A percentile compares a stretch with the other conserved stretches of the same genome.
These are phyloP conservation scores for Arthroderma sp. DNA, from an alignment of 2,329 filamentous ascomycete species.

Conservation along the genomic window DNA sequence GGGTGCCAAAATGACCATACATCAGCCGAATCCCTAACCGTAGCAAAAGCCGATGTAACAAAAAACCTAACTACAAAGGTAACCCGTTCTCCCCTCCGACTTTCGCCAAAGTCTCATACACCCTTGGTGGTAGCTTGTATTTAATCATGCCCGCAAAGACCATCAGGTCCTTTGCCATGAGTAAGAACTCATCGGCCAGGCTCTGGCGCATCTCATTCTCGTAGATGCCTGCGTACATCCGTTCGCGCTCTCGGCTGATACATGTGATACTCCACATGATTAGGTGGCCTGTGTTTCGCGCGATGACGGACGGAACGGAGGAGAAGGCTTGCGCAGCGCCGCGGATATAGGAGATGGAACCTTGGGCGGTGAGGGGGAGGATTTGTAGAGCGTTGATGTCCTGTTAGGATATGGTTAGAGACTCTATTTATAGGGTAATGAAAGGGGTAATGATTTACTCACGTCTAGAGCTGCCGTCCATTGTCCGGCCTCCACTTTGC, in stretches of 20 bases:
- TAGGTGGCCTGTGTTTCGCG: conserved; percentile 78
- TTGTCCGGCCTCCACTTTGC: conserved; percentile 42
- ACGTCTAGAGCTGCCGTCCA: conserved; percentile 53
- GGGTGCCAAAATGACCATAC: no score
- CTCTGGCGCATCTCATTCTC: conserved; percentile 38
- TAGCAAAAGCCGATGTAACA: background rate
- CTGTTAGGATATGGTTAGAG: conserved; percentile 27
- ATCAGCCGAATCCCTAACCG: no score
- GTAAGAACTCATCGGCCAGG: conserved; percentile 57
- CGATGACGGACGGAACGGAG: conserved; percentile 62
- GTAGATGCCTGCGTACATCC: conserved; percentile 57
- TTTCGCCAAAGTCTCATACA: conserved; percentile 78
- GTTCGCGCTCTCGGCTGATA: conserved; percentile 64
- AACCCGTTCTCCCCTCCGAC: conserved; percentile 54
- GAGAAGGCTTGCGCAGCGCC: conserved; percentile 69
- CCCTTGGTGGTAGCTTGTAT: conserved; percentile 72
- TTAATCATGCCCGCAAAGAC: conserved; percentile 86
- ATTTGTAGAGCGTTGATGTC: conserved; percentile 63
- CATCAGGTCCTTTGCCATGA: conserved; percentile 79
- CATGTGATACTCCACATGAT: conserved; percentile 88
- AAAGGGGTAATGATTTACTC: conserved; percentile 26
- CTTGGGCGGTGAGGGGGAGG: conserved; percentile 61
- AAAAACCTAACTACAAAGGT: conserved; percentile 8
- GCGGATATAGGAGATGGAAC: conserved; percentile 68
- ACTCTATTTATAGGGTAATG: background rate